phyloP scores from a whole-genome alignment of 495 filamentous ascomycete genomes.

The Amphirosellinia nigrospora region DNA sequence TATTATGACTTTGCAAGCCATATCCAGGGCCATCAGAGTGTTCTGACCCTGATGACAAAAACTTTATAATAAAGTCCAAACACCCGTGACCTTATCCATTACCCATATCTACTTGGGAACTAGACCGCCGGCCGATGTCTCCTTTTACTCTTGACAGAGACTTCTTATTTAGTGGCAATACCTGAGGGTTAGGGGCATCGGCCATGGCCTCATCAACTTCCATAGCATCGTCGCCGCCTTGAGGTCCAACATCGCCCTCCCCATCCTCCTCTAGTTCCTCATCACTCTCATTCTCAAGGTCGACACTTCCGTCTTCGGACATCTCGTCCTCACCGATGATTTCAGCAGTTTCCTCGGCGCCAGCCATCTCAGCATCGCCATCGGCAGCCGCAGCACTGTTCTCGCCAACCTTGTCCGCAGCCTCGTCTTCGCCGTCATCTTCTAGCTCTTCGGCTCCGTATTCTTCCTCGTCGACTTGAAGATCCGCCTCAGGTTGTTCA shows the following conservation, averaged over 20 bases:
- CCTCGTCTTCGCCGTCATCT: constrained; percentile 64
- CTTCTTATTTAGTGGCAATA: constrained; percentile 13
- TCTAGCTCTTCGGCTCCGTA: constrained; percentile 89
- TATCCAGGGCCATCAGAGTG: background rate
- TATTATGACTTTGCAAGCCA: background rate
- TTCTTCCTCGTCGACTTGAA: constrained; percentile 80
- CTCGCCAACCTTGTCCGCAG: constrained; percentile 49
- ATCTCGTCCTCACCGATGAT: constrained; percentile 72
- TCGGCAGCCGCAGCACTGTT: constrained; percentile 53
- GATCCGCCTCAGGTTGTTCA: constrained; percentile 94
- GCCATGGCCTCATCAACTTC: constrained; percentile 68
- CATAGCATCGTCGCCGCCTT: constrained; percentile 78
- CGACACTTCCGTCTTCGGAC: constrained; percentile 89
- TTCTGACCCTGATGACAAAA: background rate
- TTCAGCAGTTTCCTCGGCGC: constrained; percentile 61
- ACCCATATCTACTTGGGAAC: background rate
- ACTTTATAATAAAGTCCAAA: background rate
- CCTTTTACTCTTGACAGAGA: no score
- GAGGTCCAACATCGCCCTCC: constrained; percentile 71
- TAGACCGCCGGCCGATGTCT: background rate
- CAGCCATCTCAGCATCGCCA: constrained; percentile 86
- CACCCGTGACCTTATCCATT: background rate
- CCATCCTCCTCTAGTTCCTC: constrained; percentile 85
- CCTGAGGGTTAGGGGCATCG: constrained; percentile 32
- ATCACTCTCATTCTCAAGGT: constrained; percentile 89